phyloP scores from a whole-genome alignment of 305 asterid species.

The Fraxinus angustifolia region DNA sequence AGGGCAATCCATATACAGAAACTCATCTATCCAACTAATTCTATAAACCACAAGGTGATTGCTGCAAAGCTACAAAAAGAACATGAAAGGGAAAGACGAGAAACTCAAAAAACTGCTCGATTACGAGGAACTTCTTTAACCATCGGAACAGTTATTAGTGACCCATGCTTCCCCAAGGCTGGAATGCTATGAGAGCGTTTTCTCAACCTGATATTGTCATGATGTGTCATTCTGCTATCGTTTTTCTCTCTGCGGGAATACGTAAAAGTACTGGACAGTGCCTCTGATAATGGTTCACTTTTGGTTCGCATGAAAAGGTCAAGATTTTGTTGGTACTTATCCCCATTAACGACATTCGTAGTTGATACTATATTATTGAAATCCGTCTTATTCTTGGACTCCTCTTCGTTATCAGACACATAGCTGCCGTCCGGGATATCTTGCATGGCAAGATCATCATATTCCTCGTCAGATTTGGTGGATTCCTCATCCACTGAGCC shows the following conservation, averaged over 20 bases:
- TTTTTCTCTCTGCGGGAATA: slow-evolving; percentile 24
- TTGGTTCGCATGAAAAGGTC: slow-evolving; percentile 35
- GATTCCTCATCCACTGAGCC: slow-evolving; percentile 96
- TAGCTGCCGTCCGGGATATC: slow-evolving; percentile 47
- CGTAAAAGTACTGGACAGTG: slow-evolving; percentile 13
- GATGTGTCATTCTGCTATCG: slow-evolving; percentile 12
- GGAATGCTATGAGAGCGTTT: slow-evolving; percentile 53
- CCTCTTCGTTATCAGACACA: slow-evolving; percentile 47
- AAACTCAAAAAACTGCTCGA: not conserved
- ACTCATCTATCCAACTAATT: not conserved
- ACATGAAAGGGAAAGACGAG: not conserved
- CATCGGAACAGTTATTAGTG: slow-evolving; percentile 21
- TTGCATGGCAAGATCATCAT: slow-evolving; percentile 87
- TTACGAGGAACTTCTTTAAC: slow-evolving; percentile 15
- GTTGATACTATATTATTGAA: slow-evolving; percentile 21
- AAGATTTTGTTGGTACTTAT: slow-evolving; percentile 37
- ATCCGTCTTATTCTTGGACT: slow-evolving; percentile 18
- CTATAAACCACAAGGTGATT: not conserved
- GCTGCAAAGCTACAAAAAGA: not conserved
- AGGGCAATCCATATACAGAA: not conserved
- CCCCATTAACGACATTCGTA: slow-evolving; percentile 31
- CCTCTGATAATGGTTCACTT: slow-evolving; percentile 24
- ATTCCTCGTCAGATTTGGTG: slow-evolving; percentile 87
- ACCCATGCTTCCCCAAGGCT: slow-evolving; percentile 32
- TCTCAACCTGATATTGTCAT: slow-evolving; percentile 19